These are phyloP conservation scores for Casuarina cunninghamiana DNA, from an alignment of 306 rosid genomes.

Conservation along the genomic window DNA sequence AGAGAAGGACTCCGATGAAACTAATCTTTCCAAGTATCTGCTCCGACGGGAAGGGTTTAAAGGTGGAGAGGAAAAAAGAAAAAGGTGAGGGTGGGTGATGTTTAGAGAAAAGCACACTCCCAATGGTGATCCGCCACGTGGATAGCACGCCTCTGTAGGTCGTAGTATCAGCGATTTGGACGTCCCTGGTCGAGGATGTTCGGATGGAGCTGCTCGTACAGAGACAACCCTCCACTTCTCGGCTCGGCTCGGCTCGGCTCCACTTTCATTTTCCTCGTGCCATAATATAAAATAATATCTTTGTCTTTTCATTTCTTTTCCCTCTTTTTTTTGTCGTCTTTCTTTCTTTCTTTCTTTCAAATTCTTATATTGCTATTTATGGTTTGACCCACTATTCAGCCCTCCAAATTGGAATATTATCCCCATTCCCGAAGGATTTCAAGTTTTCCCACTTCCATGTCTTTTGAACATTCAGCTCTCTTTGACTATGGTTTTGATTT, in stretches of 20 bases:
- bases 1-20: conserved; percentile 38
- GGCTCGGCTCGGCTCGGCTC: conserved; percentile 14
- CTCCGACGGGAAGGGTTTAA: conserved; percentile 45
- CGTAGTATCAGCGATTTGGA: conserved; percentile 43
- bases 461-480: not conserved
- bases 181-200: conserved; percentile 47
- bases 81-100: conserved; percentile 16
- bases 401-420: too few species aligned
- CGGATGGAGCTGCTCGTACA: not conserved
- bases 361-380: not conserved
- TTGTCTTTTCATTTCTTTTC: too few species aligned
- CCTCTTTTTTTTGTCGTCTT: not conserved
- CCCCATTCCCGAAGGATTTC: too few species aligned
- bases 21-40: conserved; percentile 40
- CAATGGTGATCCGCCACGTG: conserved; percentile 39
- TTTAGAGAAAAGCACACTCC: not conserved
- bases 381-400: too few species aligned
- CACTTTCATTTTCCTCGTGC: conserved; percentile 18
- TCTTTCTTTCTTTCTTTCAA: not conserved
- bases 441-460: not conserved
- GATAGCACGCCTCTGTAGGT: conserved; percentile 11
- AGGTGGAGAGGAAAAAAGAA: not conserved
- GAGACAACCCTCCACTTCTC: conserved; percentile 11
- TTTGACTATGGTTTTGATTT: not conserved
- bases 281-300: not conserved